Conservation (phyloP, 1,139 yeast species). For the Saccharomycopsis crataegensis region DNA sequence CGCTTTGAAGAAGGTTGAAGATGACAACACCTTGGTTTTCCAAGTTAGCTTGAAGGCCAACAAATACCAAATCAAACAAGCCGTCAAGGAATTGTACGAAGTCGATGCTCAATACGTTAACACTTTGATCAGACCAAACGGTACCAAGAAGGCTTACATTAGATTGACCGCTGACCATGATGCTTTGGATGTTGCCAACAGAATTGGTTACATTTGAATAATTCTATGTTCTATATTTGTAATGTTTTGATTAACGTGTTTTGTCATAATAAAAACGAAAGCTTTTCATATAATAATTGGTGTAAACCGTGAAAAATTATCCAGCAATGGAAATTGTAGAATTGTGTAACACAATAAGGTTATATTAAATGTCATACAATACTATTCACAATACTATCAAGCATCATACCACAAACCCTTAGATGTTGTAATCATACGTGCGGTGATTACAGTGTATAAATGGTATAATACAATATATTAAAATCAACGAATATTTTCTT, state of each 20-base stretch:
- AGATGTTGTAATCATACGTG: too few species aligned
- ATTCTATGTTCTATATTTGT: slow-evolving; percentile 12
- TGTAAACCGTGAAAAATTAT: too few species aligned
- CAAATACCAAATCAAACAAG: slow-evolving; percentile 97
- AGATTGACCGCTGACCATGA: slow-evolving; percentile 99
- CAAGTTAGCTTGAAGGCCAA: slow-evolving; percentile 94
- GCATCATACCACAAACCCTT: too few species aligned
- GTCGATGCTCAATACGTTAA: slow-evolving; percentile 91
- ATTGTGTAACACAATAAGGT: too few species aligned
- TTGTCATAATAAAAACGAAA: too few species aligned
- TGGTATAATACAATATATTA: too few species aligned
- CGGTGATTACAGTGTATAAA: too few species aligned
- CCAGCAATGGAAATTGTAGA: too few species aligned
- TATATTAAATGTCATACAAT: too few species aligned
- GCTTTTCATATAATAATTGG: too few species aligned
- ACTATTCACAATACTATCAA: too few species aligned
- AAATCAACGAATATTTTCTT: too few species aligned
- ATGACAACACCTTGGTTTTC: slow-evolving; percentile 98
- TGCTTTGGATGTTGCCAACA: slow-evolving; percentile 99
- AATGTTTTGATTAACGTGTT: neutral
- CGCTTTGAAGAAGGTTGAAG: slow-evolving; percentile 99
- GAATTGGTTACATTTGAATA: slow-evolving; percentile 92
- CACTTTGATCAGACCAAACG: slow-evolving; percentile 98
- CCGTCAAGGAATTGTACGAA: slow-evolving; percentile 96
- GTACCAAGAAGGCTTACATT: slow-evolving; percentile 99